These are phyloP conservation scores for Parasitella parasitica DNA, from an alignment of 371 early-diverging fungal species.

Conservation along the genomic window DNA sequence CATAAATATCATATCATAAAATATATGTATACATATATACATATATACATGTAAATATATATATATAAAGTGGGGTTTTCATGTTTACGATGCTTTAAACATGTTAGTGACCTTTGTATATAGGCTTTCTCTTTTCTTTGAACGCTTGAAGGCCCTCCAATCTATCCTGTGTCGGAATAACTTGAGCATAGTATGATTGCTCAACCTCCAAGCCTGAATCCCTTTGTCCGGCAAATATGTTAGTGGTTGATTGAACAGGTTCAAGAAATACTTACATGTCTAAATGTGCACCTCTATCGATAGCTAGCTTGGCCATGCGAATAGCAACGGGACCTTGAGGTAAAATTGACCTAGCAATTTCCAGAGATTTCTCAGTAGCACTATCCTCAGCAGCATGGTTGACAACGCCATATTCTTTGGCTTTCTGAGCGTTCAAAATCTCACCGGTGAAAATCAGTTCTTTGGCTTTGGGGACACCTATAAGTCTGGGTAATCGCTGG, in stretches of 20 bases:
- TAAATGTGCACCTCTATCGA: slow-evolving; percentile 77
- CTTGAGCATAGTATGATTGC: slow-evolving; percentile 92
- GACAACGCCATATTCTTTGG: slow-evolving; percentile 74
- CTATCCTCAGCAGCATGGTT: slow-evolving; percentile 73
- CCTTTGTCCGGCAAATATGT: slow-evolving; percentile 28
- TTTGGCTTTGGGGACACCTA: slow-evolving; percentile 89
- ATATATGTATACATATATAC: too few species aligned
- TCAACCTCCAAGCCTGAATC: slow-evolving; percentile 89
- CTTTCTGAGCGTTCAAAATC: slow-evolving; percentile 64
- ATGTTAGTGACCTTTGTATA: slow-evolving; percentile 80
- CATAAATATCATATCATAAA: too few species aligned
- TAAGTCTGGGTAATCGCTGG: slow-evolving; percentile 84
- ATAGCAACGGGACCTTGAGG: slow-evolving; percentile 90
- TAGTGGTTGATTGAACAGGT: neutral
- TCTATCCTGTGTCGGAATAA: slow-evolving; percentile 94
- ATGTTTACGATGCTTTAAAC: too few species aligned
- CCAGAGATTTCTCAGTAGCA: slow-evolving; percentile 73
- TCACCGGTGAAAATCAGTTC: slow-evolving; percentile 90
- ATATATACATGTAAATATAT: too few species aligned
- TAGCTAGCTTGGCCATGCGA: slow-evolving; percentile 85
- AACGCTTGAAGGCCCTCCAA: slow-evolving; percentile 79
- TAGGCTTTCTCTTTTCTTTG: slow-evolving; percentile 46
- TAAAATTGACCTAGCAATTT: slow-evolving; percentile 78
- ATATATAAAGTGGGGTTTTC: neutral
- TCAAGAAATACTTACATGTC: slow-evolving; percentile 67